These are phyloP conservation scores for Aspergillus hancockii DNA, from an alignment of 495 filamentous ascomycete genomes.

Conservation along the genomic window DNA sequence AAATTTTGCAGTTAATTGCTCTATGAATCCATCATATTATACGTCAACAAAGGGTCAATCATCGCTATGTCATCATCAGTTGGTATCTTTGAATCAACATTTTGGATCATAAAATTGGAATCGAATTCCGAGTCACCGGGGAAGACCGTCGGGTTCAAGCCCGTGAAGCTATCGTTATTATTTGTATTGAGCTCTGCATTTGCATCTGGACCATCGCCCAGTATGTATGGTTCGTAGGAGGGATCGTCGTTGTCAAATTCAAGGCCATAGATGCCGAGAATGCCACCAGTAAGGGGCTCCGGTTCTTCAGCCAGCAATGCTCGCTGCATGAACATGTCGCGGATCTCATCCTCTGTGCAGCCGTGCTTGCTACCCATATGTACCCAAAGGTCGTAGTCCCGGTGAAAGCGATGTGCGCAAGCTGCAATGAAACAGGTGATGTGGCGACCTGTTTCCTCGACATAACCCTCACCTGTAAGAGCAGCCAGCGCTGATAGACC, in stretches of 20 bases:
- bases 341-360: conserved; percentile 50
- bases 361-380: conserved; percentile 62
- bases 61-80: conserved; percentile 33
- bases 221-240: conserved; percentile 22
- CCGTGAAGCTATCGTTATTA: neutral
- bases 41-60: conserved; percentile 39
- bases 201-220: conserved; percentile 7
- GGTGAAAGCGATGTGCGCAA: conserved; percentile 63
- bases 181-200: neutral
- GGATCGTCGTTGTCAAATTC: conserved; percentile 35
- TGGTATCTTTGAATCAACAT: conserved; percentile 35
- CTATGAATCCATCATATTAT: conserved; percentile 31
- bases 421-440: conserved; percentile 54
- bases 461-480: conserved; percentile 64
- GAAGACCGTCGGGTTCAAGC: conserved; percentile 1
- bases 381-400: conserved; percentile 65
- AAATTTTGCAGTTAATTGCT: conserved; percentile 1
- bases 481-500: conserved; percentile 38
- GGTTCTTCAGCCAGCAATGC: conserved; percentile 37
- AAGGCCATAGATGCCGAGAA: conserved; percentile 47
- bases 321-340: conserved; percentile 46
- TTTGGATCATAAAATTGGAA: conserved; percentile 35
- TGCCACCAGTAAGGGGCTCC: conserved; percentile 27
- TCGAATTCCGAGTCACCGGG: conserved; percentile 16
- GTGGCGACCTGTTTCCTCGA: conserved; percentile 50